Conservation (phyloP, 1,139 yeast species). For the Saccharomycopsis phalli region DNA sequence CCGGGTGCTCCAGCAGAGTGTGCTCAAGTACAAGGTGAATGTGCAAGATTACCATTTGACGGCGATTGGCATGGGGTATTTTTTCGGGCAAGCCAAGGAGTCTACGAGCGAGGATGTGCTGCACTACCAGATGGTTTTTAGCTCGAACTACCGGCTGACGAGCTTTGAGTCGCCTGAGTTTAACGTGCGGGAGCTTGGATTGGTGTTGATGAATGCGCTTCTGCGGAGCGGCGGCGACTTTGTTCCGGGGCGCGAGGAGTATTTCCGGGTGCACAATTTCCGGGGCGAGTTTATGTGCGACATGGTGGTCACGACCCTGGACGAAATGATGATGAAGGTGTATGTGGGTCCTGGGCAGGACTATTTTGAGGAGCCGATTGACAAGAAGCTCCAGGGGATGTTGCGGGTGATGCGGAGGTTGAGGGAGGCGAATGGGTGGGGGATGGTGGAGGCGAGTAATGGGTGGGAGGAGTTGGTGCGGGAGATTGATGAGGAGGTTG, state of each 20-base stretch:
- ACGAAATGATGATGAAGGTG: not conserved
- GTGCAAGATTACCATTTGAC: conserved; percentile 7
- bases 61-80: conserved; percentile 4
- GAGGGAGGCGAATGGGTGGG: not conserved
- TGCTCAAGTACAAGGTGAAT: not conserved
- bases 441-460: not conserved
- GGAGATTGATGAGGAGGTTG: not conserved
- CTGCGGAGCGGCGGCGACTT: too few relatives aligned
- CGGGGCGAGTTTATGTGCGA: conserved; percentile 5
- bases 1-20: too few relatives aligned
- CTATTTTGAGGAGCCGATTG: too few relatives aligned
- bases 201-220: too few relatives aligned
- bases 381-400: not conserved
- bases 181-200: too few relatives aligned
- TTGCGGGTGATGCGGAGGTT: not conserved
- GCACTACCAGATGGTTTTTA: too few relatives aligned
- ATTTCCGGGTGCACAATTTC: conserved; percentile 9
- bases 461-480: not conserved
- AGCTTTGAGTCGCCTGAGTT: too few relatives aligned
- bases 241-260: too few relatives aligned
- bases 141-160: too few relatives aligned
- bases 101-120: too few relatives aligned
- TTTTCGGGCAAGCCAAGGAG: not conserved
- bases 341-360: too few relatives aligned
- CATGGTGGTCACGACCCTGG: not conserved